Evolutionary conservation across 768 basidiomycete genomes (phyloP).

Genomic region (Tylopilus intermedius): DNA sequence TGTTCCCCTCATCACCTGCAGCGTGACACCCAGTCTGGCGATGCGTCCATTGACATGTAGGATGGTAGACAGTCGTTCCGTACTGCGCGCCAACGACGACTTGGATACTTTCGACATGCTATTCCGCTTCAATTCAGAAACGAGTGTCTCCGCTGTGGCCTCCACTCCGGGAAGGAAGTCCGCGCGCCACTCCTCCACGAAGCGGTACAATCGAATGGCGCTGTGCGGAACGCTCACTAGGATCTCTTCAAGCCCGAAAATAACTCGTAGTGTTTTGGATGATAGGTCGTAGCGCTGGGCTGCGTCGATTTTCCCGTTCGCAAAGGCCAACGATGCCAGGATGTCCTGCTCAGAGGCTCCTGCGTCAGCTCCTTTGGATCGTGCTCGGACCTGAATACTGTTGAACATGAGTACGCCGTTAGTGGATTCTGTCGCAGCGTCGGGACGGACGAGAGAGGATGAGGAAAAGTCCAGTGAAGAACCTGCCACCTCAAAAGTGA

Average conservation of each 20-base stretch:
- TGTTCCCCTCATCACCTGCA: conserved; percentile 85
- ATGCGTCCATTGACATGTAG: conserved; percentile 53
- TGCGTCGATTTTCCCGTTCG: conserved; percentile 41
- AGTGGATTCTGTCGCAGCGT: conserved; percentile 35
- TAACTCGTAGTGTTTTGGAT: conserved; percentile 38
- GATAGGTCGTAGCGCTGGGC: conserved; percentile 44
- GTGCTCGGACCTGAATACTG: conserved; percentile 54
- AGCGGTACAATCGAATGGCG: conserved; percentile 71
- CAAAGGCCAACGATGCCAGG: conserved; percentile 56
- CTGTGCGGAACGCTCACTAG: conserved; percentile 71
- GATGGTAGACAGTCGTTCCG: conserved; percentile 12
- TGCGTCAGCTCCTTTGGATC: conserved; percentile 41
- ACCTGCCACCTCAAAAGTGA: conserved; percentile 58
- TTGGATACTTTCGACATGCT: conserved; percentile 31
- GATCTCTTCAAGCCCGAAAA: conserved; percentile 42
- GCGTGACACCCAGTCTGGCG: conserved; percentile 48
- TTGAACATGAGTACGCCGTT: conserved; percentile 47
- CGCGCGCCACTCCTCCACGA: conserved; percentile 76
- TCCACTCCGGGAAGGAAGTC: conserved; percentile 77
- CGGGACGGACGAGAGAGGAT: conserved; percentile 15
- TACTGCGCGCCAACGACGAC: conserved; percentile 23
- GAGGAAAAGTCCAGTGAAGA: conserved; percentile 24
- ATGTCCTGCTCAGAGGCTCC: conserved; percentile 44
- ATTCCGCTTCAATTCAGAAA: conserved; percentile 56
- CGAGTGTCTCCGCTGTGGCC: conserved; percentile 55